A percentile compares a stretch with the other conserved stretches of the same genome.
These are phyloP conservation scores for Calycina marina DNA, from an alignment of 2,329 filamentous ascomycete genomes.

Conservation along the genomic window DNA sequence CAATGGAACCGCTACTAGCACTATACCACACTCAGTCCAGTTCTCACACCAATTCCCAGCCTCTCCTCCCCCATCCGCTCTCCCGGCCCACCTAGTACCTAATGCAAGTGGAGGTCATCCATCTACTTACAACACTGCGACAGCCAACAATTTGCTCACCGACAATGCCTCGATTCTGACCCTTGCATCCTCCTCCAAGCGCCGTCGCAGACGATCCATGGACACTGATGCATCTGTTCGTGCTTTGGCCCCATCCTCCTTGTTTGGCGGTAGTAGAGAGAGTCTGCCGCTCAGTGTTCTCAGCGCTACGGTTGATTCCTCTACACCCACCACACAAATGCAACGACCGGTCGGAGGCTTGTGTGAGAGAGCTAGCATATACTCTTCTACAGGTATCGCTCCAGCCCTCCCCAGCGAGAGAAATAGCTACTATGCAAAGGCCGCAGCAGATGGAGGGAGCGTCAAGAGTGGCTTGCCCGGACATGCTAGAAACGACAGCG, in stretches of 20 bases:
- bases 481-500: slow-evolving; percentile 69
- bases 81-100: slow-evolving; percentile 54
- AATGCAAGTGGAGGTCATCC: slow-evolving; percentile 35
- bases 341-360: slow-evolving; percentile 27
- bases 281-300: slow-evolving; percentile 66
- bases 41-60: slow-evolving; percentile 53
- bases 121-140: slow-evolving; percentile 62
- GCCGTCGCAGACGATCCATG: slow-evolving; percentile 60
- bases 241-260: slow-evolving; percentile 66
- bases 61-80: slow-evolving; percentile 51
- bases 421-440: slow-evolving; percentile 58
- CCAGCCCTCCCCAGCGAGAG: slow-evolving; percentile 59
- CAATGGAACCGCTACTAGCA: slow-evolving; percentile 26
- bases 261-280: slow-evolving; percentile 72
- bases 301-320: slow-evolving; percentile 50
- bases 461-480: slow-evolving; percentile 63
- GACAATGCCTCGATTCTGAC: slow-evolving; percentile 81
- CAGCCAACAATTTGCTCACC: slow-evolving; percentile 66
- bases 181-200: slow-evolving; percentile 68
- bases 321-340: slow-evolving; percentile 38
- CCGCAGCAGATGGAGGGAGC: slow-evolving; percentile 55
- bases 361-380: slow-evolving; percentile 63
- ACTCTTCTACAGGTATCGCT: slow-evolving; percentile 57
- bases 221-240: slow-evolving; percentile 79
- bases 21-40: slow-evolving; percentile 30